A percentile compares a stretch with the other conserved stretches of the same genome.
These are phyloP conservation scores for Prunella vulgaris DNA, from an alignment of 257 asterid genomes.

Conservation along the genomic window DNA sequence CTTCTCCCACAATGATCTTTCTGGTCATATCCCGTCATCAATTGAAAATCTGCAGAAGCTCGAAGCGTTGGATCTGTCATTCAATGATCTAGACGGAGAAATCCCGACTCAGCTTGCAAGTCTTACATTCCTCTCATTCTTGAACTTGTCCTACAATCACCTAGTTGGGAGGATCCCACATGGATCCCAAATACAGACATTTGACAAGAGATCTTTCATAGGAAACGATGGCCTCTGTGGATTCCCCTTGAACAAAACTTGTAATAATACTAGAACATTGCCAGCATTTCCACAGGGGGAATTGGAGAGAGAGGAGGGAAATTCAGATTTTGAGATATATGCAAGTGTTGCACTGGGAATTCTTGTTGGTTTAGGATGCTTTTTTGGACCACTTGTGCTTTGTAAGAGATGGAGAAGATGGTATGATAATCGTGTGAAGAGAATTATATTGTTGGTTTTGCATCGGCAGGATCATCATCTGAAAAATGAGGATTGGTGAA, in stretches of 20 bases:
- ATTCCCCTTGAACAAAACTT: constrained; percentile 28
- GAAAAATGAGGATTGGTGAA: constrained; percentile 27
- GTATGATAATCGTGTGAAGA: constrained; percentile 4
- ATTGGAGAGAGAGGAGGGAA: constrained; percentile 4
- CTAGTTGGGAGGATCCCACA: constrained; percentile 42
- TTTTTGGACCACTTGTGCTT: constrained; percentile 14
- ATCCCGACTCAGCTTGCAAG: constrained; percentile 40
- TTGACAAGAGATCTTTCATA: constrained; percentile 27
- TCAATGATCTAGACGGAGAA: constrained; percentile 35
- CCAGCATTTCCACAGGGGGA: neutral
- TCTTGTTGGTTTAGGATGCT: constrained; percentile 23
- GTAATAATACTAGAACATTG: constrained; percentile 10
- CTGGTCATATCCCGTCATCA: constrained; percentile 35
- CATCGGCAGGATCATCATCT: constrained; percentile 1
- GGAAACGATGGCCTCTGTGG: constrained; percentile 55
- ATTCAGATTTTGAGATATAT: constrained; percentile 3
- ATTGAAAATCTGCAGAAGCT: constrained; percentile 25
- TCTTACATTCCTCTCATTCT: constrained; percentile 42
- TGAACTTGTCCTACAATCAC: constrained; percentile 45
- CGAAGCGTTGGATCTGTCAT: constrained; percentile 38
- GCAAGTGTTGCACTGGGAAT: constrained; percentile 29
- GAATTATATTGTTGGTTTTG: constrained; percentile 12
- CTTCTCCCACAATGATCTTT: constrained; percentile 36
- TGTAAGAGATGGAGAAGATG: constrained; percentile 23
- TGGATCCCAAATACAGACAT: constrained; percentile 41